A percentile compares a stretch with the other conserved stretches of the same genome.
Evolutionary conservation across 805 yeast species (phyloP).

Genomic region (Danielia reshetovae): DNA sequence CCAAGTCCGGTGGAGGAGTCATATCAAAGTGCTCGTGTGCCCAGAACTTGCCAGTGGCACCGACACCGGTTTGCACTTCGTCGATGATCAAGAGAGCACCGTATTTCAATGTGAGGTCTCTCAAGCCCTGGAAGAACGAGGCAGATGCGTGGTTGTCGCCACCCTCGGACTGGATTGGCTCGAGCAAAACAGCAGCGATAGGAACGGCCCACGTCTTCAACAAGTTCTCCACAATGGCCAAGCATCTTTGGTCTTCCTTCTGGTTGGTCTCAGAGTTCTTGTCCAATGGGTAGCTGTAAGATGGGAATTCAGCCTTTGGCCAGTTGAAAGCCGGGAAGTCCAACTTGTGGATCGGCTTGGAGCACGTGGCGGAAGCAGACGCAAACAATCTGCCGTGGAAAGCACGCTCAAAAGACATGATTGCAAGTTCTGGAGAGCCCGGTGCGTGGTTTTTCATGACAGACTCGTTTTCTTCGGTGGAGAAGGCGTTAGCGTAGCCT

Average conservation of each 20-base stretch:
- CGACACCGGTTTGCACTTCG: constrained; percentile 89
- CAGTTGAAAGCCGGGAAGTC: constrained; percentile 91
- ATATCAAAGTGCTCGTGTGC: constrained; percentile 83
- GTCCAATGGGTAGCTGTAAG: constrained; percentile 79
- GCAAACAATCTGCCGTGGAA: constrained; percentile 97
- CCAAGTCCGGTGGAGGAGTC: constrained; percentile 74
- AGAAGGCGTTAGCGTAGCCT: constrained; percentile 56
- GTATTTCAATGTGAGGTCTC: constrained; percentile 68
- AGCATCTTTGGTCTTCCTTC: constrained; percentile 77
- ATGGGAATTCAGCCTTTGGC: constrained; percentile 95
- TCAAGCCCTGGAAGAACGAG: constrained; percentile 75
- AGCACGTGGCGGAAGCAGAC: constrained; percentile 83
- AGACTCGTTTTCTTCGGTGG: constrained; percentile 63
- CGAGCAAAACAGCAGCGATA: constrained; percentile 84
- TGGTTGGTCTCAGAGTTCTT: constrained; percentile 59
- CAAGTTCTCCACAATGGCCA: constrained; percentile 68
- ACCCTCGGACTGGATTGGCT: constrained; percentile 90
- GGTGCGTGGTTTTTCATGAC: constrained; percentile 83
- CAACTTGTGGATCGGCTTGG: constrained; percentile 92
- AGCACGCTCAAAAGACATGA: constrained; percentile 79
- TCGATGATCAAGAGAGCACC: constrained; percentile 73
- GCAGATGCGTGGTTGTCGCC: constrained; percentile 86
- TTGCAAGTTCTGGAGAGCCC: constrained; percentile 83
- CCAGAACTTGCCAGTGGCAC: constrained; percentile 84
- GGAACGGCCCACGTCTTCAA: constrained; percentile 67